Base-by-base conservation (phyloP, 305 asterid species). In the Coffea humblotiana region DNA sequence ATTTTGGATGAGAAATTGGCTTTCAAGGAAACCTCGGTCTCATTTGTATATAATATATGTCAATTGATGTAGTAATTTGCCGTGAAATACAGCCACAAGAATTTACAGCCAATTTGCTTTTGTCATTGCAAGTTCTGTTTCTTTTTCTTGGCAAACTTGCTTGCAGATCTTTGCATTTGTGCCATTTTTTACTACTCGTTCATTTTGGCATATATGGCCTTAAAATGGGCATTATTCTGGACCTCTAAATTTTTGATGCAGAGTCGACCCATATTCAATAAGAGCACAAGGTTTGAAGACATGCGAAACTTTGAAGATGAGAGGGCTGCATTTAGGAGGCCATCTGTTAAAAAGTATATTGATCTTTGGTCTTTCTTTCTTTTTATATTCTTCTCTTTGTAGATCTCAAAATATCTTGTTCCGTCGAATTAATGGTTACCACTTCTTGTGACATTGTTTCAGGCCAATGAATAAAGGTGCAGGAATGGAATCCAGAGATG, bases 181-280 rank as follows among this genome's bases (percentile, higher is more conserved):
- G 32, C 19, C 40, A 60, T 10, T 15, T 9, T 8, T 40, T 16
- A 3, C 8, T 35, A 25, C n/a, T 54, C 25, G 12, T 49, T 49
- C 37, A 32, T 32, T 64, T 8, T 63, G 61, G 67, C 29, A n/a
- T 1, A 4, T 25, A 47, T 74, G 48, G 49, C 21, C 9, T 40
- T 56, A 8, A 32, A 66, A 74, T 56, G 72, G 2, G 56, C 72
- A 61, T 65, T 8, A 27, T 43, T 77, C 23, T 12, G 35, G 51
- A 37, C 13, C 77, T 76, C 77, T 83, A 74, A 76, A 79, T 77
- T 78, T 54, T 83, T 82, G 75, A 70, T 86, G 76, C 91, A 95
- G 99, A 95, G 99, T 82, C 97, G 99, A 35, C 99, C 98, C 21
- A 93, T 95, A 69, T 95, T 95, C 87, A 95, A 93, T 47, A 95